Evolutionary conservation across 2,329 filamentous ascomycete species (phyloP).

Genomic region (Zasmidium citrigriseum): DNA sequence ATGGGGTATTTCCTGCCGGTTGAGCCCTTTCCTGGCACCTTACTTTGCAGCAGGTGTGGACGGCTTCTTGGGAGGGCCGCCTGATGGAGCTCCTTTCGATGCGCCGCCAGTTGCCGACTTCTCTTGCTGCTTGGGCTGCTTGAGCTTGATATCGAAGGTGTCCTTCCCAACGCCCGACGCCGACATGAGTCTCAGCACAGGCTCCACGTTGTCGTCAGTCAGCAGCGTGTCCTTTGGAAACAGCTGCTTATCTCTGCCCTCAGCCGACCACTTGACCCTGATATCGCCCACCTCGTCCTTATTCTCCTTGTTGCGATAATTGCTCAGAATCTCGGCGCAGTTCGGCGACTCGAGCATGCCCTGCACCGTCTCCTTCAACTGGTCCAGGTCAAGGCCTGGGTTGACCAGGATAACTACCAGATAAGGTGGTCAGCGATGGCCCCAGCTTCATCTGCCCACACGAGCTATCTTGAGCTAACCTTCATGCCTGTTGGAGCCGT

Average conservation of each 20-base stretch:
- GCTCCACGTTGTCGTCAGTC: conserved; percentile 36
- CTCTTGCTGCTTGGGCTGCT: background rate
- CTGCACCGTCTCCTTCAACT: conserved; percentile 26
- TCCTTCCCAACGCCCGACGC: conserved; percentile 34
- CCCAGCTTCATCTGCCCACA: background rate
- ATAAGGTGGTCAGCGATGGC: conserved; percentile 4
- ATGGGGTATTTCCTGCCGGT: background rate
- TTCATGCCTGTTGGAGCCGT: conserved; percentile 37
- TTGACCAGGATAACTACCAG: conserved; percentile 30
- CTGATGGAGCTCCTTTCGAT: background rate
- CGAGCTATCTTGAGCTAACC: conserved; percentile 15
- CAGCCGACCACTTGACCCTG: conserved; percentile 36
- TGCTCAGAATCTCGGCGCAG: conserved; percentile 37
- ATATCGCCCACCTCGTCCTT: conserved; percentile 33
- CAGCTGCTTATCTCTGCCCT: conserved; percentile 34
- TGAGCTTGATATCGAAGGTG: conserved; percentile 36
- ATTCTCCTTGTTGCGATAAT: conserved; percentile 36
- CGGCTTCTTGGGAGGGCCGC: background rate
- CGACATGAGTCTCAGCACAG: conserved; percentile 35
- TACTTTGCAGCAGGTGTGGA: background rate
- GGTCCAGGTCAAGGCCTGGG: conserved; percentile 24
- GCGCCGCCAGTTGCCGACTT: background rate
- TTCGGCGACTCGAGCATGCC: conserved; percentile 31
- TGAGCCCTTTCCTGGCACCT: background rate
- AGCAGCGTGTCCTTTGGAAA: conserved; percentile 37